Conservation (phyloP, 768 basidiomycete genomes). For the Amanita pseudoporphyria region DNA sequence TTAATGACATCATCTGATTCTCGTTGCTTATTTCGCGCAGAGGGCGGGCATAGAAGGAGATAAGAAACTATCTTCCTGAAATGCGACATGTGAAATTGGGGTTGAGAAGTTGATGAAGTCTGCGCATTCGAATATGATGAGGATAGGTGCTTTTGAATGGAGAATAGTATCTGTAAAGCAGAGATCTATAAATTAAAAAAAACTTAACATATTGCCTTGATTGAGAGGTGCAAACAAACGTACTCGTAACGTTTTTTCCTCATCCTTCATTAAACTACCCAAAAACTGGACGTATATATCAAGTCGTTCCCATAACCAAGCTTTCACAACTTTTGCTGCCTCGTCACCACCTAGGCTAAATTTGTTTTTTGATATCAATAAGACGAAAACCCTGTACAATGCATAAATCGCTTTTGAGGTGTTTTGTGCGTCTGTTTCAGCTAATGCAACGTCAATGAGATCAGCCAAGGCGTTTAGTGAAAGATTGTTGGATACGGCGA, state of each 20-base stretch:
- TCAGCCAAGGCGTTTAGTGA: constrained; percentile 77
- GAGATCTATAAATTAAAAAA: constrained; percentile 38
- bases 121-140: constrained; percentile 40
- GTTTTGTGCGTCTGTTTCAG: constrained; percentile 39
- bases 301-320: constrained; percentile 75
- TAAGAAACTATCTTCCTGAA: constrained; percentile 56
- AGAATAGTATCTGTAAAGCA: constrained; percentile 66
- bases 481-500: constrained; percentile 39
- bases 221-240: constrained; percentile 14
- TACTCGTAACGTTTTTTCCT: constrained; percentile 69
- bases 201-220: neutral
- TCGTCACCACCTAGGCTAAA: constrained; percentile 41
- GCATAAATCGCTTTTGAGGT: constrained; percentile 75
- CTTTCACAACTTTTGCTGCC: constrained; percentile 54
- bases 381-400: constrained; percentile 67
- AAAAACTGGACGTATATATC: constrained; percentile 63
- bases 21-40: constrained; percentile 18
- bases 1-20: constrained; percentile 32
- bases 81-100: constrained; percentile 60
- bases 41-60: constrained; percentile 53
- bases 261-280: constrained; percentile 61
- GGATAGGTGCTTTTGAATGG: constrained; percentile 71
- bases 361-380: constrained; percentile 49
- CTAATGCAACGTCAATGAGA: constrained; percentile 50
- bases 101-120: constrained; percentile 26